Base-by-base conservation (phyloP, 2,329 filamentous ascomycete genomes). In the Dactylonectria estremocensis region DNA sequence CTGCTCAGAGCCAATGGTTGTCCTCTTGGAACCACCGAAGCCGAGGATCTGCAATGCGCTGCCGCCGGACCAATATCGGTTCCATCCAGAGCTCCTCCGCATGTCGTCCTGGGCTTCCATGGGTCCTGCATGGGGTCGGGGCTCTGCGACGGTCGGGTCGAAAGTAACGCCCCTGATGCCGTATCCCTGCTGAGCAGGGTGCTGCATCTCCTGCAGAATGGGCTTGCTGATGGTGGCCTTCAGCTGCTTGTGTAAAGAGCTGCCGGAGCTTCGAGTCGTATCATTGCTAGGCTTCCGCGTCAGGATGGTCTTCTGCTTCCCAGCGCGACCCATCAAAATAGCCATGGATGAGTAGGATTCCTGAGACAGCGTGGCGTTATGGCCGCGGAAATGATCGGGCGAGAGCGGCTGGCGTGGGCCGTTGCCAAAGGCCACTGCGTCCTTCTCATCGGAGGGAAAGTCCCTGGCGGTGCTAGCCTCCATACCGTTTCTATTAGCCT, bases 51-150 rank as follows among this genome's bases (percentile, higher is more conserved):
- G 91, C 64, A 91, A 81, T 8, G 90, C 88, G 71, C 91, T 92
- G 61, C 92, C 92, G 58, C 91, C 91, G 14, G 91, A 93, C 88
- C 92, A 94, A 80, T 94, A 94, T 61, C 89, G 84, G 78, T 93
- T 93, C 92, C 92, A 94, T 54, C 91, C 91, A 3, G 91, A 93
- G 73, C 91, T 93, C 75, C 89, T 86, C 61, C 90, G 85, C 18
- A 84, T 81, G 50, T 80, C 81, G 55, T 83, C 85, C 57, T 86
- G 80, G 70, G 68, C 74, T 59, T 77, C 80, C 68, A 68, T 72
- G 67, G 63, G 82, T 66, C 68, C 74, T 46, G 76, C 35, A 16
- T 75, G 78, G 69, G 78, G 77, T 64, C 80, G 83, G 66, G 82
- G 82, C 77, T 78, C 76, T 3, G 69, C 75, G 46, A 78, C 76